phyloP scores from a whole-genome alignment of 192 early-diverging fungal genomes.

The Obelidium mucronatum region DNA sequence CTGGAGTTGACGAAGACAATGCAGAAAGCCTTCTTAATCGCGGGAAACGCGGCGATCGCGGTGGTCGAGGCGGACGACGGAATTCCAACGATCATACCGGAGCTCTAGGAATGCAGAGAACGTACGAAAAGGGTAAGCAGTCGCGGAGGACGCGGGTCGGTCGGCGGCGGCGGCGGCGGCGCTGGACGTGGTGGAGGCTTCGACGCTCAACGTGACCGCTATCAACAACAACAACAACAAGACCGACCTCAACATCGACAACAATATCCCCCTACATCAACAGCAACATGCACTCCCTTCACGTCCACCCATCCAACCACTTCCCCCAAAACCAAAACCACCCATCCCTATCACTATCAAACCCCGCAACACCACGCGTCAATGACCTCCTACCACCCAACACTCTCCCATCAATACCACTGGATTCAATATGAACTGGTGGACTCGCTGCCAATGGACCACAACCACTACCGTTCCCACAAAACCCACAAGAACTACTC shows the following conservation, averaged over 20 bases:
- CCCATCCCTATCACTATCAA: neutral
- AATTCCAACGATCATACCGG: neutral
- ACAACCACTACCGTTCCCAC: conserved; percentile 2
- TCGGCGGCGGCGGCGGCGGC: neutral
- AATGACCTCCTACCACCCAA: neutral
- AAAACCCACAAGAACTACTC: conserved; percentile 1
- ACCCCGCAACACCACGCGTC: neutral
- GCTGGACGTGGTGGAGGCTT: neutral
- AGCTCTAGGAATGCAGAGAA: neutral
- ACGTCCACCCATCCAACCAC: neutral
- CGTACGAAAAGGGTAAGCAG: neutral
- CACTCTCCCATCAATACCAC: neutral
- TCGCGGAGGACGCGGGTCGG: neutral
- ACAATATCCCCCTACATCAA: neutral
- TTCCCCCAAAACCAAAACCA: neutral
- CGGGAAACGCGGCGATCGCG: neutral
- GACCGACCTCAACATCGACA: neutral
- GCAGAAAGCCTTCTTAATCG: neutral
- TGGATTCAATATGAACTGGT: neutral
- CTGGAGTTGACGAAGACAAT: neutral
- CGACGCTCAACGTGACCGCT: neutral
- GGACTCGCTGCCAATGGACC: conserved; percentile 10
- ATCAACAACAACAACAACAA: neutral
- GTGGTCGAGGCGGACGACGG: neutral
- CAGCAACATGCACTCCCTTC: neutral